phyloP scores from a whole-genome alignment of 805 yeast genomes.

The Yarrowia sp. region DNA sequence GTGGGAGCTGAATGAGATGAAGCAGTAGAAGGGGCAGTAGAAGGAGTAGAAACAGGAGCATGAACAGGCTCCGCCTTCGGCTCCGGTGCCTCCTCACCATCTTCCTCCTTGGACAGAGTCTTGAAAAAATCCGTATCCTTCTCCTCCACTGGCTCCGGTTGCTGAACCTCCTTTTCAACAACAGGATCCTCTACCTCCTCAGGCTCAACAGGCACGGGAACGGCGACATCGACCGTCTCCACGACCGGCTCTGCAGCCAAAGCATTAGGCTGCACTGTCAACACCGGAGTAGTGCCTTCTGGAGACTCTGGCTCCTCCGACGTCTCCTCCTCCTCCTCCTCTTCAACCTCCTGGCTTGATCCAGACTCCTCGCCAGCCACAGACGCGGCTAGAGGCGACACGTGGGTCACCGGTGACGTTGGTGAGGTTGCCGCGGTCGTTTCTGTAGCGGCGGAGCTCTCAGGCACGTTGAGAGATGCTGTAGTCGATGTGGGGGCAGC shows the following conservation, averaged over 20 bases:
- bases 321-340: neutral
- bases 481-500: neutral
- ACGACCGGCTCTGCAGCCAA: slow-evolving; percentile 11
- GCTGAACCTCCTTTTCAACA: neutral
- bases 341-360: neutral
- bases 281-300: slow-evolving; percentile 8
- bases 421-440: neutral
- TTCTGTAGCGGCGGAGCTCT: slow-evolving; percentile 4
- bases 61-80: neutral
- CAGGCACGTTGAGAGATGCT: slow-evolving; percentile 7
- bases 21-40: neutral
- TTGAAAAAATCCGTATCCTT: slow-evolving; percentile 26
- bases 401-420: neutral
- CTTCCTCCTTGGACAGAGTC: slow-evolving; percentile 15
- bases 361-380: neutral
- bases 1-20: too few relatives aligned
- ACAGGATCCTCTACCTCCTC: slow-evolving; percentile 18
- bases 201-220: slow-evolving; percentile 25
- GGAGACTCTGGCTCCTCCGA: neutral
- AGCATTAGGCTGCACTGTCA: slow-evolving; percentile 12
- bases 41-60: neutral
- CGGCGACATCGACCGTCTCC: neutral
- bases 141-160: neutral
- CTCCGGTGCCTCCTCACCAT: slow-evolving; percentile 4
- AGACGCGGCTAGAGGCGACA: neutral